Evolutionary conservation across 805 yeast genomes (phyloP).

Genomic region (Torulaspora gathmanii): DNA sequence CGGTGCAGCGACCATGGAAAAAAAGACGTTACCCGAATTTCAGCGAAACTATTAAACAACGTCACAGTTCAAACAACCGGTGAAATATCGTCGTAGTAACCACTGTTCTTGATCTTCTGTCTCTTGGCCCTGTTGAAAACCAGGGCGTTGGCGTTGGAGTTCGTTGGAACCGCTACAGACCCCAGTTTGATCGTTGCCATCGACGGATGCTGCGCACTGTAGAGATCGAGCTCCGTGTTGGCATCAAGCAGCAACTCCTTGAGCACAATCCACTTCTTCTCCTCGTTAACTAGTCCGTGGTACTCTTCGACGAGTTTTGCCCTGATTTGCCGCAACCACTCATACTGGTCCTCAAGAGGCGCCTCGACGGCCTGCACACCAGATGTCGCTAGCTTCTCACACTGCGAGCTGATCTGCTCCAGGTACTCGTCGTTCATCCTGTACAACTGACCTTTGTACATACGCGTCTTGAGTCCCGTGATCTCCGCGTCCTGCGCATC

Average conservation of each 20-base stretch:
- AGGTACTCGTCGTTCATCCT: constrained; percentile 29
- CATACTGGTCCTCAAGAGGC: constrained; percentile 17
- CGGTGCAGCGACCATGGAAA: neutral
- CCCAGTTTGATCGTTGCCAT: constrained; percentile 13
- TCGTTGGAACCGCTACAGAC: constrained; percentile 15
- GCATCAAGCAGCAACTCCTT: constrained; percentile 34
- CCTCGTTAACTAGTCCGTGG: constrained; percentile 16
- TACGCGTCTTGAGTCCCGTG: constrained; percentile 22
- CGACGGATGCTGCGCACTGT: constrained; percentile 22
- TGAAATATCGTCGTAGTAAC: neutral
- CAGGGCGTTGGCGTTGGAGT: constrained; percentile 18
- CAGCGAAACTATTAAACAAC: too few species aligned
- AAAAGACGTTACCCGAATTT: too few species aligned
- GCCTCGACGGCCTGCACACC: neutral
- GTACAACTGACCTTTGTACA: constrained; percentile 29
- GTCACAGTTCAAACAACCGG: neutral
- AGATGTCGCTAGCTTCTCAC: constrained; percentile 1
- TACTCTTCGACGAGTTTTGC: constrained; percentile 21
- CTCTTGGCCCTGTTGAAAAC: constrained; percentile 23
- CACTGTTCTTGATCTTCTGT: constrained; percentile 5
- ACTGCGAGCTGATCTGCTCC: constrained; percentile 11
- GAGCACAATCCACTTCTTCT: constrained; percentile 32
- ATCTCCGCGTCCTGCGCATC: constrained; percentile 19
- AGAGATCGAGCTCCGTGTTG: constrained; percentile 32
- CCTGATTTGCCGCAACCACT: constrained; percentile 24